Conservation (phyloP, 257 asterid genomes). For the Apocynum venetum region DNA sequence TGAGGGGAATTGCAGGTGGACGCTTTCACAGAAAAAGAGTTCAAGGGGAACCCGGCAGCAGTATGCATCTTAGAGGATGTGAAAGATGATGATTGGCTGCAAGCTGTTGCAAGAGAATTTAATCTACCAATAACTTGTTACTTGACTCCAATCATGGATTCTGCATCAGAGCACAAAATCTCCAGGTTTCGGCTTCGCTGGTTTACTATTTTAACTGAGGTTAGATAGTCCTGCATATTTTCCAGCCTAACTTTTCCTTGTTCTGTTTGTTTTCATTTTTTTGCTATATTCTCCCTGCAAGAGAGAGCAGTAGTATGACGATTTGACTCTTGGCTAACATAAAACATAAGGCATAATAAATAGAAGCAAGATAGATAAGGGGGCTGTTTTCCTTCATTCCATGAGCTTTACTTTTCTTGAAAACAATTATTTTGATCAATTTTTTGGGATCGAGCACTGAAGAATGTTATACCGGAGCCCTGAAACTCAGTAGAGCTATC, state of each 20-base stretch:
- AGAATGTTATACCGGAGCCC: too few species aligned
- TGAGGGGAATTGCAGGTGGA: constrained; percentile 47
- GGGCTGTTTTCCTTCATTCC: too few species aligned
- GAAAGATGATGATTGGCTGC: constrained; percentile 72
- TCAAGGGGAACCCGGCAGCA: constrained; percentile 93
- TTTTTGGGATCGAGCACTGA: too few species aligned
- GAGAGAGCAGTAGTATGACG: too few species aligned
- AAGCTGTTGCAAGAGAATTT: constrained; percentile 79
- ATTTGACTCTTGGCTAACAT: too few species aligned
- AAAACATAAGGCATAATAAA: too few species aligned
- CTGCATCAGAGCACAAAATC: constrained; percentile 21
- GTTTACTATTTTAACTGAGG: constrained; percentile 92
- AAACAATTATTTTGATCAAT: too few species aligned
- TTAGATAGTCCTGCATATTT: neutral
- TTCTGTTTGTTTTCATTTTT: neutral
- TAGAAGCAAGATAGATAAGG: too few species aligned
- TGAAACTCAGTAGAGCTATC: too few species aligned
- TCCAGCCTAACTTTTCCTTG: neutral
- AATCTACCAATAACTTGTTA: constrained; percentile 64
- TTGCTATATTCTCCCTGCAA: too few species aligned
- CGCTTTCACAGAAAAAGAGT: constrained; percentile 71
- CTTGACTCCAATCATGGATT: constrained; percentile 36
- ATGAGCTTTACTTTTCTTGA: too few species aligned
- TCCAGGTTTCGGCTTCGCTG: constrained; percentile 74
- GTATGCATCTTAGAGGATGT: constrained; percentile 80